Evolutionary conservation across 2,329 filamentous ascomycete genomes (phyloP).

Genomic region (Drechslerella coelobrocha): DNA sequence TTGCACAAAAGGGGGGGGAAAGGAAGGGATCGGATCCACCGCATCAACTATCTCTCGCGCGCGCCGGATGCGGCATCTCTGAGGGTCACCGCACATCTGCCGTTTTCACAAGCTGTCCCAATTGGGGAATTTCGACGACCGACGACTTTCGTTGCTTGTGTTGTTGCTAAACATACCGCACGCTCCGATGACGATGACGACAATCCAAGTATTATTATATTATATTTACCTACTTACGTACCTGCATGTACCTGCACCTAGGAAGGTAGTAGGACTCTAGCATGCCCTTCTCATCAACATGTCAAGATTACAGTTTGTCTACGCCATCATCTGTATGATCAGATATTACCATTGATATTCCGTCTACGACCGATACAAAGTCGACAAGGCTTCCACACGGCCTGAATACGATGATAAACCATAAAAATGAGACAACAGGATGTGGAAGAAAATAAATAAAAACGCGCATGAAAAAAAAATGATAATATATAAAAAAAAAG

Average conservation of each 20-base stretch:
- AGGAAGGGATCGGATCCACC: no score
- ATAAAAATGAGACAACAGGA: slow-evolving; percentile 26
- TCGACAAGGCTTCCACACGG: not conserved
- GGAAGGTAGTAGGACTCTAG: no score
- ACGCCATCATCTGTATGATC: no score
- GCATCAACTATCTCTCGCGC: no score
- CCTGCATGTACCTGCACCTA: no score
- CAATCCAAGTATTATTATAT: not conserved
- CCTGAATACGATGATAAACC: slow-evolving; percentile 9
- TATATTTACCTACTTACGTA: not conserved
- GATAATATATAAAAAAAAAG: not conserved
- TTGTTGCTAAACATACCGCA: slow-evolving; percentile 2
- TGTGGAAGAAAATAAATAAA: slow-evolving; percentile 27
- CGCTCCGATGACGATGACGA: no score
- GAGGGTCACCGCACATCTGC: not conserved
- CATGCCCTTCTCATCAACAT: no score
- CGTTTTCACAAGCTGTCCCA: slow-evolving; percentile 10
- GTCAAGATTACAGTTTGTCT: no score
- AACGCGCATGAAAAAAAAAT: slow-evolving; percentile 1
- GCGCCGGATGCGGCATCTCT: slow-evolving; percentile 19
- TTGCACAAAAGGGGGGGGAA: no score
- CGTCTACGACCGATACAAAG: slow-evolving; percentile 23
- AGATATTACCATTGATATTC: slow-evolving; percentile 49
- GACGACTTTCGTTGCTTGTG: not conserved
- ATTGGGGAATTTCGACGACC: slow-evolving; percentile 35